Base-by-base conservation (phyloP, 2,329 filamentous ascomycete genomes). In the Apiospora phragmitis region DNA sequence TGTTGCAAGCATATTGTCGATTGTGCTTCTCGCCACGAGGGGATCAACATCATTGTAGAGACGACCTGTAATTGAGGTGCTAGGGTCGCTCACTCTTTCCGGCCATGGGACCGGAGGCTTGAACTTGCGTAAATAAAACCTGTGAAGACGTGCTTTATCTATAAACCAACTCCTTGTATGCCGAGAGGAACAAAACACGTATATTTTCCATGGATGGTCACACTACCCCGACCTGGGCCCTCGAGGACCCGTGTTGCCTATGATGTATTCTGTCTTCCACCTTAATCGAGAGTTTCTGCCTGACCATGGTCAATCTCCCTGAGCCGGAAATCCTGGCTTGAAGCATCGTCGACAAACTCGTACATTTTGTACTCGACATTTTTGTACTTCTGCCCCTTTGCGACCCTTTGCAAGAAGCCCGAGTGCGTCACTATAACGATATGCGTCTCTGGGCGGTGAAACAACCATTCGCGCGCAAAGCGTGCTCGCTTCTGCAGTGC, bases 391-490 rank as follows among this genome's bases (percentile, higher is more conserved):
- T 74, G 72, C 12, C 75, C 77, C 12, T 72, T 55, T n/a, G 78
- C 73, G 7, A 76, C 68, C 69, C 78, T 73, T 66, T 71, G 72
- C 35, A 80, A 71, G 70, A 80, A 80, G 4, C 78, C 78, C 12
- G 77, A 78, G 35, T 79, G 78, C 32, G 78, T 79, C 35, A 80
- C 77, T 9, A 80, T 77, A 18, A 79, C 65, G 62, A 80, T 74
- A 59, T 75, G 77, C 69, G 78, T 76, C 68, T 79, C 78, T 3
- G 74, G 72, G 43, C 76, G 75, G 43, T 77, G 69, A 59, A 71
- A 76, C 67, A 80, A 74, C 78, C 78, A 80, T 38, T 69, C 70
- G 68, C 74, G 77, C n/a, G 71, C 78, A 41, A 79, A 71, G 18
- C 70, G 65, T 12, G 76, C 78, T 68, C 78, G 74, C 55, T 73